A percentile compares a stretch with the other conserved stretches of the same genome.
phyloP scores from a whole-genome alignment of 495 filamentous ascomycete genomes.

The Viridothelium virens region DNA sequence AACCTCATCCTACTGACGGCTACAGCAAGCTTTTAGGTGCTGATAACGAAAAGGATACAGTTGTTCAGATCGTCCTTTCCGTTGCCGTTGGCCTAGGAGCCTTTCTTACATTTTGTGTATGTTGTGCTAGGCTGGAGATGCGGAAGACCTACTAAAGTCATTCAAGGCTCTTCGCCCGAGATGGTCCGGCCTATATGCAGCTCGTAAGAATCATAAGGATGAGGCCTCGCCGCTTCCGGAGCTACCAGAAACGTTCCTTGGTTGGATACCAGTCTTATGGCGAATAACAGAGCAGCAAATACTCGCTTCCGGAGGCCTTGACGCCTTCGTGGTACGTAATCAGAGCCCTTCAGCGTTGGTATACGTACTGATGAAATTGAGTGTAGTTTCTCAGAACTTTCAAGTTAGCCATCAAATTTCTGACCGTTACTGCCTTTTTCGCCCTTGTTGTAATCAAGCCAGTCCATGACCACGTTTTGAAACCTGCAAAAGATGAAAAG shows the following conservation, averaged over 20 bases:
- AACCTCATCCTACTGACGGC: constrained; percentile 27
- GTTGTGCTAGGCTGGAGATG: constrained; percentile 19
- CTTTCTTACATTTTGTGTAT: constrained; percentile 58
- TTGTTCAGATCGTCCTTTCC: constrained; percentile 54
- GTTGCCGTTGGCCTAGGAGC: constrained; percentile 49
- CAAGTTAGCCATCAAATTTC: constrained; percentile 81
- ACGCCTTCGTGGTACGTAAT: constrained; percentile 78
- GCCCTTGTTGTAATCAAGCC: constrained; percentile 73
- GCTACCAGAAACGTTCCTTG: constrained; percentile 79
- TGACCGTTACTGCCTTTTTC: constrained; percentile 69
- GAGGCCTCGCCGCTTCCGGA: constrained; percentile 69
- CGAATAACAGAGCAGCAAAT: constrained; percentile 81
- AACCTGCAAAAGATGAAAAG: constrained; percentile 40
- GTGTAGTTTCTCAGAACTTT: constrained; percentile 84
- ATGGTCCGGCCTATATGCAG: constrained; percentile 90
- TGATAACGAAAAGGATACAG: constrained; percentile 44
- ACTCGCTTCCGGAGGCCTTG: constrained; percentile 80
- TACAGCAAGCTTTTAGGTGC: constrained; percentile 25
- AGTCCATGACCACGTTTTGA: constrained; percentile 54
- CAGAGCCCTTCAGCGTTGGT: not conserved
- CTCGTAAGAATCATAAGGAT: constrained; percentile 63
- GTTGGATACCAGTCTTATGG: constrained; percentile 91
- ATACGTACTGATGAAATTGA: constrained; percentile 9
- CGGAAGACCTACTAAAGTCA: constrained; percentile 8
- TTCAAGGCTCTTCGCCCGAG: constrained; percentile 67